These are phyloP conservation scores for Calocybe gambosa DNA, from an alignment of 1,284 basidiomycete genomes.

Conservation along the genomic window DNA sequence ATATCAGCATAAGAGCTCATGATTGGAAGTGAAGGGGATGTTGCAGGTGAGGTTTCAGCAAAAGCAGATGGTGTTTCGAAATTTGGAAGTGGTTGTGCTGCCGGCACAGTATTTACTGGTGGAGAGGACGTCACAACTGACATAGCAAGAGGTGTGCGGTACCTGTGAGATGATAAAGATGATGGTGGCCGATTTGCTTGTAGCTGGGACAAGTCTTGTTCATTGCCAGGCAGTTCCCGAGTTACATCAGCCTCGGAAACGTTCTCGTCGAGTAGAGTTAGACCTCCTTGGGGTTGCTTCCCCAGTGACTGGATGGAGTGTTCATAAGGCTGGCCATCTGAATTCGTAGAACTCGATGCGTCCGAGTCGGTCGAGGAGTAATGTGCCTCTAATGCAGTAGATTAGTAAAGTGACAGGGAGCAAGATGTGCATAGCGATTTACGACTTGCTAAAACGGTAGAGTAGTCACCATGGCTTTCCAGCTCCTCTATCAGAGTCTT, in stretches of 20 bases:
- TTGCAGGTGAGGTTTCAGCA: constrained; percentile 38
- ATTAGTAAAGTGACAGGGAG: constrained; percentile 6
- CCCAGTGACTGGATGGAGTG: constrained; percentile 14
- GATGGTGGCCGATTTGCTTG: constrained; percentile 58
- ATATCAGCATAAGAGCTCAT: constrained; percentile 31
- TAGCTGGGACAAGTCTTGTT: constrained; percentile 30
- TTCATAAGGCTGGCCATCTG: constrained; percentile 31
- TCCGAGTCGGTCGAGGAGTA: constrained; percentile 47
- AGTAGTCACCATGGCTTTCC: constrained; percentile 74
- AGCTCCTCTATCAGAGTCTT: constrained; percentile 75
- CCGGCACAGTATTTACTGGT: constrained; percentile 33
- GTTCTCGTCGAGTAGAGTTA: constrained; percentile 25
- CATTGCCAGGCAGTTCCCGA: constrained; percentile 29
- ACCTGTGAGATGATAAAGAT: constrained; percentile 64
- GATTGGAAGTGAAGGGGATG: constrained; percentile 34
- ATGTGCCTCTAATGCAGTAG: constrained; percentile 33
- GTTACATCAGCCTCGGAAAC: constrained; percentile 37
- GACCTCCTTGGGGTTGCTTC: constrained; percentile 11
- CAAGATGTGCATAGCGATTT: constrained; percentile 21
- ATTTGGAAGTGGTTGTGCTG: constrained; percentile 61
- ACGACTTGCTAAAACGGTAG: constrained; percentile 67
- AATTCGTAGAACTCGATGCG: constrained; percentile 54
- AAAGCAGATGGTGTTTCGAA: constrained; percentile 73
- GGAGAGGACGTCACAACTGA: constrained; percentile 54
- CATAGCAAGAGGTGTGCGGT: constrained; percentile 68